Percentiles rank a stretch among this genome's conserved stretches.
These are phyloP conservation scores for Leavenworthia alabamica DNA, from an alignment of 345 rosid genomes.

Conservation along the genomic window DNA sequence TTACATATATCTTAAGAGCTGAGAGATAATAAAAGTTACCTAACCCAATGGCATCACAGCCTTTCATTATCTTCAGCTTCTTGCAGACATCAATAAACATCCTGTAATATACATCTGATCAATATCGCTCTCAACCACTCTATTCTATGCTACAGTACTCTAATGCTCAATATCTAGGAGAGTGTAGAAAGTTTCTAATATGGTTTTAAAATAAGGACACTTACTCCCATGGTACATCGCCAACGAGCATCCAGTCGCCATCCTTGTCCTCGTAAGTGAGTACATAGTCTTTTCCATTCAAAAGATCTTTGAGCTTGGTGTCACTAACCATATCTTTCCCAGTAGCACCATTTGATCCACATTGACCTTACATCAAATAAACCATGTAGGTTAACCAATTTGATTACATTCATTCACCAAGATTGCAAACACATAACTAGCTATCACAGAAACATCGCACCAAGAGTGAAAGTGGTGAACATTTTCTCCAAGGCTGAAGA, in stretches of 20 bases:
- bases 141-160: no score
- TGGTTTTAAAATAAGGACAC: conserved; percentile 20
- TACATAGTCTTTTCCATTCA: conserved; percentile 83
- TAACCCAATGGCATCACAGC: conserved; percentile 89
- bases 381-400: conserved; percentile 8
- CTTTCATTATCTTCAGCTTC: conserved; percentile 89
- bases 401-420: background rate
- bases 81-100: conserved; percentile 86
- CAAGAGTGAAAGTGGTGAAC: conserved; percentile 89
- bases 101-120: conserved; percentile 35
- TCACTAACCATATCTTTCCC: conserved; percentile 63
- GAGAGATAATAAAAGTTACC: conserved; percentile 38
- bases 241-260: conserved; percentile 95
- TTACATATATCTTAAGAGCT: no score
- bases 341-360: conserved; percentile 52
- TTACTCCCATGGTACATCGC: conserved; percentile 98
- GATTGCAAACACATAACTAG: background rate
- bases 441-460: conserved; percentile 39
- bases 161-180: background rate
- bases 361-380: conserved; percentile 50
- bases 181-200: background rate
- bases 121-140: no score
- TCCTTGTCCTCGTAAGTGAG: conserved; percentile 94
- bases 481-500: conserved; percentile 87
- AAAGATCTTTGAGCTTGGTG: conserved; percentile 70